Conservation (phyloP, 257 asterid species). For the Sherardia arvensis region DNA sequence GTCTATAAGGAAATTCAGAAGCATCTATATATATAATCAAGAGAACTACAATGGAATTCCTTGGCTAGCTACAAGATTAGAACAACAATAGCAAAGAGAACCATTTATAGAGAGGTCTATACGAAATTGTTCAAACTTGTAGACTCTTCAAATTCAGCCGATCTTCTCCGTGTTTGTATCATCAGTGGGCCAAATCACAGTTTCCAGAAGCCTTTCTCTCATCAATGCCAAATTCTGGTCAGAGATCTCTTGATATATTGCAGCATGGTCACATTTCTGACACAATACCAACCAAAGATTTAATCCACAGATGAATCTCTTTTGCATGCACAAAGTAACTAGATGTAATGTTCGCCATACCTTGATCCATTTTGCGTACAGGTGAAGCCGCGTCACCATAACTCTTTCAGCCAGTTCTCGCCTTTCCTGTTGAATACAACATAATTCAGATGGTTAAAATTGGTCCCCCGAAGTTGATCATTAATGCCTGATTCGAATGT, state of each 20-base stretch:
- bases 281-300: not conserved
- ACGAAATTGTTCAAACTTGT: not conserved
- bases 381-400: conserved; percentile 85
- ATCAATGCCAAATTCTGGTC: conserved; percentile 78
- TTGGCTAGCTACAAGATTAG: conserved; percentile 1
- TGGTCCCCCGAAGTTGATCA: not conserved
- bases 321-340: not conserved
- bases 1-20: not conserved
- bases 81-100: not conserved
- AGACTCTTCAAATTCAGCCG: conserved; percentile 23
- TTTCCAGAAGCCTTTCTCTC: conserved; percentile 78
- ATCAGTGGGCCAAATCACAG: conserved; percentile 75
- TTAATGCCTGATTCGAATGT: not conserved
- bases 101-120: not conserved
- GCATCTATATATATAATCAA: not conserved
- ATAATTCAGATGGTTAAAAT: not conserved
- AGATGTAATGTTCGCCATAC: conserved; percentile 15
- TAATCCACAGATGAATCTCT: not conserved
- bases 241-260: conserved; percentile 65
- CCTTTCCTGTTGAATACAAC: conserved; percentile 38
- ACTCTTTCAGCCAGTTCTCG: conserved; percentile 88
- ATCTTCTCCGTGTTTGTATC: conserved; percentile 48
- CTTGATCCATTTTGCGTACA: conserved; percentile 81
- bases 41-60: not conserved
- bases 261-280: conserved; percentile 78